These are phyloP conservation scores for Ogataea zsoltii DNA, from an alignment of 805 yeast species.

Conservation along the genomic window DNA sequence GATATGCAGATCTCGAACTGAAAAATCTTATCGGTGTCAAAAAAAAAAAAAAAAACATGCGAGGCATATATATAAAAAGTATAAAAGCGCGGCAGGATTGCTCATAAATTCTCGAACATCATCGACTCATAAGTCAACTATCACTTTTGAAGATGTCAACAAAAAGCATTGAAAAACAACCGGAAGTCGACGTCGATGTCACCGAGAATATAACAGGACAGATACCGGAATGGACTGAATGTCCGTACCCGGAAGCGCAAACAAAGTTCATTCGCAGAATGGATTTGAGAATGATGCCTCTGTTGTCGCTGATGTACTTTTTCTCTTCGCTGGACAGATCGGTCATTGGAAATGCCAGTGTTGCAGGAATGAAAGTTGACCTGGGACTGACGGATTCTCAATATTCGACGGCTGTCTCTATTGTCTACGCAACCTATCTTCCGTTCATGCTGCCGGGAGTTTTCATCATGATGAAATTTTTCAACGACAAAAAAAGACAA, in stretches of 20 bases:
- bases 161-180: constrained; percentile 1
- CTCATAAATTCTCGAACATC: neutral
- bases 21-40: neutral
- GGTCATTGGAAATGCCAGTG: constrained; percentile 59
- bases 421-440: constrained; percentile 49
- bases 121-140: no score
- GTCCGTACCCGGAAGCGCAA: constrained; percentile 25
- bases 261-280: constrained; percentile 40
- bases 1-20: neutral
- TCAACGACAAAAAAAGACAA: constrained; percentile 27
- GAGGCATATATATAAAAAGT: no score
- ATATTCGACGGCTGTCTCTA: constrained; percentile 45
- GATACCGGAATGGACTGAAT: neutral
- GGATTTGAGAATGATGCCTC: constrained; percentile 45
- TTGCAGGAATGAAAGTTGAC: constrained; percentile 49
- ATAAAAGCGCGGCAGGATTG: no score
- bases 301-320: constrained; percentile 44
- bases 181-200: neutral
- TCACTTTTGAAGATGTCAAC: constrained; percentile 1
- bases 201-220: neutral
- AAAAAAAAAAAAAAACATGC: neutral
- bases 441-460: constrained; percentile 40
- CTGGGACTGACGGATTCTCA: constrained; percentile 40
- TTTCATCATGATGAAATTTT: constrained; percentile 38
- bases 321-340: constrained; percentile 53